Conservation (phyloP, 192 early-diverging fungal genomes). For the Rhizoclosmatium globosum region DNA sequence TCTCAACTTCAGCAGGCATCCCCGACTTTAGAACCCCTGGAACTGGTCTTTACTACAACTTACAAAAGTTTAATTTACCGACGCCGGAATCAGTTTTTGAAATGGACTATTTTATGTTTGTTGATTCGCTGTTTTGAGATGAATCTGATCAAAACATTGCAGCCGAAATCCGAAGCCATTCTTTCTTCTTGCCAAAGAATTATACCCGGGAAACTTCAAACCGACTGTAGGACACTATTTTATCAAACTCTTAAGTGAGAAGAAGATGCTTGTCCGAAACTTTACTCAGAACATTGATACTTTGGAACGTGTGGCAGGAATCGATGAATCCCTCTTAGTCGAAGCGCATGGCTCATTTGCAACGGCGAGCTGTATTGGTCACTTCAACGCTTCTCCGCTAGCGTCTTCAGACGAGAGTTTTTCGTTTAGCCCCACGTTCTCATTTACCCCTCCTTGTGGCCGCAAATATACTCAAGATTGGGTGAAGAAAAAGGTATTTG, state of each 20-base stretch:
- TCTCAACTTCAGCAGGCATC: constrained; percentile 70
- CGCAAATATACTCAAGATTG: constrained; percentile 19
- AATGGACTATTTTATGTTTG: constrained; percentile 79
- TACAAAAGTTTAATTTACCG: constrained; percentile 85
- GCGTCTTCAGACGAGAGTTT: neutral
- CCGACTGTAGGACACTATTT: constrained; percentile 93
- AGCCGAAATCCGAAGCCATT: constrained; percentile 84
- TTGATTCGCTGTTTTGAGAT: neutral
- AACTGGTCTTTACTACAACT: constrained; percentile 86
- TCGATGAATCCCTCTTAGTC: constrained; percentile 74
- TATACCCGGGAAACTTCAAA: constrained; percentile 76
- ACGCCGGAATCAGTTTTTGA: constrained; percentile 95
- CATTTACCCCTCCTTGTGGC: constrained; percentile 14
- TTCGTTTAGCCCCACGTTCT: neutral
- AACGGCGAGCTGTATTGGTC: constrained; percentile 79
- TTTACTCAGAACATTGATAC: constrained; percentile 99
- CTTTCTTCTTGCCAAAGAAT: constrained; percentile 86
- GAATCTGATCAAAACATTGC: neutral
- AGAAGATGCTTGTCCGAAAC: constrained; percentile 76
- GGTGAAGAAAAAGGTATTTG: constrained; percentile 29
- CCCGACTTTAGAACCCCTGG: constrained; percentile 94
- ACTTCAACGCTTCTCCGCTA: constrained; percentile 2
- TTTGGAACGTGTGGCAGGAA: constrained; percentile 85
- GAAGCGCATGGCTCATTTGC: constrained; percentile 96
- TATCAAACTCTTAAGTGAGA: constrained; percentile 76